Conservation (phyloP, 305 asterid genomes). For the Monarda citriodora region DNA sequence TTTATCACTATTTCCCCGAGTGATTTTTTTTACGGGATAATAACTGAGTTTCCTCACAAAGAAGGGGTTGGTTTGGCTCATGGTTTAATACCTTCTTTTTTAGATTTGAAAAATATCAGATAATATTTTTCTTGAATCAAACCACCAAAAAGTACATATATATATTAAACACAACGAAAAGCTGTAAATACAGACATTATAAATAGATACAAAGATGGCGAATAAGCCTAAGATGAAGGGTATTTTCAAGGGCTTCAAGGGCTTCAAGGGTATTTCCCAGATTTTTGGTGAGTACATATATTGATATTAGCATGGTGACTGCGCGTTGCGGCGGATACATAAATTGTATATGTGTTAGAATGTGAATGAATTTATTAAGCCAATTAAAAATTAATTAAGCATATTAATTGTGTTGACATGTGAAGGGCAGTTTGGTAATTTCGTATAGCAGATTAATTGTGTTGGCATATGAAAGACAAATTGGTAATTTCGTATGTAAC, state of each 20-base stretch:
- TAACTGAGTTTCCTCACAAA: conserved; percentile 29
- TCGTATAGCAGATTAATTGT: too few species aligned
- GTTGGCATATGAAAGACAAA: too few species aligned
- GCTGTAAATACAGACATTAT: conserved; percentile 1
- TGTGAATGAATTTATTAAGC: too few species aligned
- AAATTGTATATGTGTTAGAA: too few species aligned
- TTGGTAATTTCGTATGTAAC: too few species aligned
- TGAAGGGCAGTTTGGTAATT: too few species aligned
- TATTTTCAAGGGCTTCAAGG: conserved; percentile 78
- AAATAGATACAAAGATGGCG: conserved; percentile 23
- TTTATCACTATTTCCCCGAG: not conserved
- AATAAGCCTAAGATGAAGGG: conserved; percentile 62
- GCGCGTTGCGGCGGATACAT: too few species aligned
- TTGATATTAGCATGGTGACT: too few species aligned
- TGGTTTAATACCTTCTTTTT: conserved; percentile 9
- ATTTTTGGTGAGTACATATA: conserved; percentile 76
- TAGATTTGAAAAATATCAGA: conserved; percentile 11
- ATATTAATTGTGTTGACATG: too few species aligned
- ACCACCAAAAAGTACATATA: not conserved
- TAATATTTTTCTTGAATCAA: conserved; percentile 17
- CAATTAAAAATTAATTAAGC: too few species aligned
- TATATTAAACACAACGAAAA: not conserved
- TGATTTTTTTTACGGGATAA: conserved; percentile 21
- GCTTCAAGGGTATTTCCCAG: conserved; percentile 83
- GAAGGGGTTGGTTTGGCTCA: conserved; percentile 31